These are phyloP conservation scores for Chlamydomonas applanata DNA, from an alignment of 139 green algal genomes.

Conservation along the genomic window DNA sequence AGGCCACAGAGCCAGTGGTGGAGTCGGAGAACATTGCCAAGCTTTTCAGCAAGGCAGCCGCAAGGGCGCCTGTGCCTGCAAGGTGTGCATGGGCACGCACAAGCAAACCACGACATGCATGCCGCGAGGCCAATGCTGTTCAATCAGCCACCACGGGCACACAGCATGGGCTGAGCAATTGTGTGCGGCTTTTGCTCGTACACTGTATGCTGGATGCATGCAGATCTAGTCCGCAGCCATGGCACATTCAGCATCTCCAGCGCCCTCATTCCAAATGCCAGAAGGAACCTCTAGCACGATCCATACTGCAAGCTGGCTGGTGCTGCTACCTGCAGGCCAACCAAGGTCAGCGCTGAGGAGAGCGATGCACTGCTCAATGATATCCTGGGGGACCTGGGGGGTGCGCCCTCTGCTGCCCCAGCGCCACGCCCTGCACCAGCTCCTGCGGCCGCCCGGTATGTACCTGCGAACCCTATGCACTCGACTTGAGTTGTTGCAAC, in stretches of 20 bases:
- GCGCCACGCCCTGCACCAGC: neutral
- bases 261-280: too few species aligned
- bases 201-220: too few species aligned
- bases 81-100: neutral
- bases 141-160: too few species aligned
- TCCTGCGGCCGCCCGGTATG: neutral
- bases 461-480: neutral
- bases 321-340: conserved; percentile 1
- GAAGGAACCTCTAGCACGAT: too few species aligned
- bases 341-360: conserved; percentile 24
- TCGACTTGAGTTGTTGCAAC: too few species aligned
- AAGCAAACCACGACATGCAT: neutral
- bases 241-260: too few species aligned
- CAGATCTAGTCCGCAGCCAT: too few species aligned
- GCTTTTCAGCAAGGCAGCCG: conserved; percentile 25
- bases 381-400: conserved; percentile 64
- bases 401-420: neutral
- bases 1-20: conserved; percentile 6
- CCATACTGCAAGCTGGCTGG: too few species aligned
- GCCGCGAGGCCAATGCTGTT: too few species aligned
- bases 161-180: too few species aligned
- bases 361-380: conserved; percentile 78
- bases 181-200: too few species aligned
- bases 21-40: conserved; percentile 15
- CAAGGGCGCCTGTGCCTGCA: conserved; percentile 4